Evolutionary conservation across 2,329 filamentous ascomycete genomes (phyloP), one percentile per base, ranked within the genome.

Genomic region (Epichloe bromicola): DNA sequence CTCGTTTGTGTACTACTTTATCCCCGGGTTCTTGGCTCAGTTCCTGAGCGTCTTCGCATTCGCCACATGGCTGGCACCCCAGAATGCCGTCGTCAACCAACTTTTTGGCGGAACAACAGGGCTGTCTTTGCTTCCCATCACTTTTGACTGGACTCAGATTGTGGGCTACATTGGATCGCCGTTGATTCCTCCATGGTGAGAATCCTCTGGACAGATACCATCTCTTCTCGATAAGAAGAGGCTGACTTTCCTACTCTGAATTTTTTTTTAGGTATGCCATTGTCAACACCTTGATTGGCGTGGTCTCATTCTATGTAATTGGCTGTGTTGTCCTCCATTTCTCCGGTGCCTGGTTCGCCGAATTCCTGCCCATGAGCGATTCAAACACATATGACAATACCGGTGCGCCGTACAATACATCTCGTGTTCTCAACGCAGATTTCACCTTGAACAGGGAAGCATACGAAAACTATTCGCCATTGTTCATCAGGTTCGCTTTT

Each of bases 121-220:
- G 0, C 56, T 88, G 3, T 85, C 80, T 0, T 60, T 88, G 30
- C 67, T 88, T 6, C 84, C 85, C 1, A 78, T 88, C 34, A 87
- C 83, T 0, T 86, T 88, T 60, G 85, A 88, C 68, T 88, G 85
- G 83, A 83, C 82, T 5, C 82, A 86, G 58, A 75, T 87, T 49
- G 74, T 82, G 3, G 85, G 82, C 45, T 88, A 79, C 54, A 71
- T 85, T 48, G 78, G 78, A 33, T 85, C 80, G 10, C 84, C 83
- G 19, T 66, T 88, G 38, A 82, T 86, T 47, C 78, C 82, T 3
- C 84, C 84, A 5, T 88, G 82, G 76, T 78, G 61, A 53, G 72
- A 61, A 14, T 11, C 14, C 20, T n/a, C 11, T 10, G 4, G 26
- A 30, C 26, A 30, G 26, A 30, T 30, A 30, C 8, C 26, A 30